Evolutionary conservation across 1,284 basidiomycete species (phyloP).

Genomic region (Cutaneotrichosporon sp.): DNA sequence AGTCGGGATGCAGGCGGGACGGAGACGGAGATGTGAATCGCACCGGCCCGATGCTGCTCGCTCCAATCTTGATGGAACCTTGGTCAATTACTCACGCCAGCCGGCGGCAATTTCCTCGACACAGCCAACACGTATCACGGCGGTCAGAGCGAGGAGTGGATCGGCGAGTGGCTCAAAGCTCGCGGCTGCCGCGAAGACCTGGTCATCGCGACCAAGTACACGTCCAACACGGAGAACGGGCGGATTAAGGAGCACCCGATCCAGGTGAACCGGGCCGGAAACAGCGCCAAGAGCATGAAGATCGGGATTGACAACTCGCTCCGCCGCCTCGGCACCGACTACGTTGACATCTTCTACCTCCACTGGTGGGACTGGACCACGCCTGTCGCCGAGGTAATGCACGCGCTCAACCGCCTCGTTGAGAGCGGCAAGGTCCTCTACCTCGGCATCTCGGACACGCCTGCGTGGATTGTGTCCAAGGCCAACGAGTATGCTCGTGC

Average conservation of each 20-base stretch:
- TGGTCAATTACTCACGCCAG: not conserved
- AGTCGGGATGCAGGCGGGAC: not conserved
- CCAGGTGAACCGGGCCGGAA: constrained; percentile 49
- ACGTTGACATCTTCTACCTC: constrained; percentile 55
- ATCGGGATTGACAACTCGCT: constrained; percentile 37
- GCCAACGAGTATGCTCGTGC: constrained; percentile 60
- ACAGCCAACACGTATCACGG: constrained; percentile 51
- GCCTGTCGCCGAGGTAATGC: constrained; percentile 54
- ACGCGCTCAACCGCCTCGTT: constrained; percentile 51
- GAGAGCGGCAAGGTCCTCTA: constrained; percentile 53
- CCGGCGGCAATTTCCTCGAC: constrained; percentile 51
- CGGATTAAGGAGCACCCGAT: constrained; percentile 22
- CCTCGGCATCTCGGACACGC: constrained; percentile 56
- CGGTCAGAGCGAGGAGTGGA: constrained; percentile 46
- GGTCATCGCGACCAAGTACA: constrained; percentile 41
- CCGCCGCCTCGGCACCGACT: constrained; percentile 54
- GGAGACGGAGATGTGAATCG: too few relatives aligned
- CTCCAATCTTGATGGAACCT: too few relatives aligned
- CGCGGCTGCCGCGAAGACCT: constrained; percentile 39
- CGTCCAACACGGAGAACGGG: constrained; percentile 19
- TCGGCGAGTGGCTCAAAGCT: constrained; percentile 54
- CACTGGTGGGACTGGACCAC: constrained; percentile 55
- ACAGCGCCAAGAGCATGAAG: constrained; percentile 36
- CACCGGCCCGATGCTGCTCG: too few relatives aligned
- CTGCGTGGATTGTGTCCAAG: constrained; percentile 61